Base-by-base conservation (phyloP, 208 protist species). In the Phytomonas francai region DNA sequence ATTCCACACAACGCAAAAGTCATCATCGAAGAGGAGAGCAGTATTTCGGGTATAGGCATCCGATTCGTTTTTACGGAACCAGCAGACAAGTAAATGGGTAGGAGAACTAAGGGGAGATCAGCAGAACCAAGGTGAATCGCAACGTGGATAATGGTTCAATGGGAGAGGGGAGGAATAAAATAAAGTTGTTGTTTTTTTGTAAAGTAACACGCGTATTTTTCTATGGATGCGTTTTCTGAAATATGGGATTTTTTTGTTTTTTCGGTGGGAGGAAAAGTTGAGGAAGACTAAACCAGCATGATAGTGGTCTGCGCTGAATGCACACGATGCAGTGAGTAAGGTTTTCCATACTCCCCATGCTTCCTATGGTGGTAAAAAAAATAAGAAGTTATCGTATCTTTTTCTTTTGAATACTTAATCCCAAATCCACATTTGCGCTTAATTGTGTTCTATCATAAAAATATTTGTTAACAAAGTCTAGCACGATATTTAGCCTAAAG, bases 1-100 rank as follows among this genome's bases (percentile, higher is more conserved):
- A 77, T 84, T 69, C 81, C 89, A 16, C 67, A 31, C 30, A 74
- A 84, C 51, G 83, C 84, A 7, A 79, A 73, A 61, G 62, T 87
- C 12, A 76, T 93, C 42, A 84, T 87, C 9, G 85, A 92, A 67
- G 87, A 95, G 59, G 89, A 95, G n/a, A 93, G 91, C 77, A 79
- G 62, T 71, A 92, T 95, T 71, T 91, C 85, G 1, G 90, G 76
- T 36, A 76, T 91, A 36, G 67, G 68, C n/a, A 79, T 95, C 60
- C 73, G 75, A 36, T 65, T 95, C 29, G 69, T 91, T 61, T 77
- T 95, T 59, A 81, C 78, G 1, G 67, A 78, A 27, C 60, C 68
- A 2, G 71, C 42, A 45, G 61, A 74, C 4, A 66, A 65, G 12
- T 62, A 62, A 39, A 3, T 19, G 34, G 12, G 1, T 62, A 39